Percentiles rank a stretch among this genome's conserved stretches.
Conservation (phyloP, 1,139 yeast genomes). For the Candida anutae region DNA sequence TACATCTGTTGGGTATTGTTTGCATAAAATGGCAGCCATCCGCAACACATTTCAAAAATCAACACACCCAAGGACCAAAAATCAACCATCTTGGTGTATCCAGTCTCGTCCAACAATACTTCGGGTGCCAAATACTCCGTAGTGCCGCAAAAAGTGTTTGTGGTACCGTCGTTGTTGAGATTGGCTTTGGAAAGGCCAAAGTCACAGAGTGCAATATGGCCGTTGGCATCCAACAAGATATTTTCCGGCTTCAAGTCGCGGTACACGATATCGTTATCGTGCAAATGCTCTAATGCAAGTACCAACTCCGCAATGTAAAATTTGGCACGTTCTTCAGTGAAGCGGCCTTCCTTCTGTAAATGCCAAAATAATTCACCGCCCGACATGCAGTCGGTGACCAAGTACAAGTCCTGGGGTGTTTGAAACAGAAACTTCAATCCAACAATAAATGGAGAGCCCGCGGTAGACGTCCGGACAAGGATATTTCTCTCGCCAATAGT, state of each 20-base stretch:
- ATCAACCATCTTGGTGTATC: slow-evolving; percentile 82
- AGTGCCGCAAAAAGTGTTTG: slow-evolving; percentile 96
- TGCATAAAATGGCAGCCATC: slow-evolving; percentile 99
- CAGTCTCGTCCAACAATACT: slow-evolving; percentile 71
- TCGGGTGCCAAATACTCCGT: slow-evolving; percentile 88
- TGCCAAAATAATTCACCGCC: slow-evolving; percentile 99
- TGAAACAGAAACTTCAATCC: slow-evolving; percentile 94
- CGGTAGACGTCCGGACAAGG: slow-evolving; percentile 74
- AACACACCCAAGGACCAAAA: slow-evolving; percentile 80
- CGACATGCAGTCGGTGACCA: slow-evolving; percentile 95
- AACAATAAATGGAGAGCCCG: slow-evolving; percentile 84
- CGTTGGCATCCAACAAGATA: slow-evolving; percentile 87
- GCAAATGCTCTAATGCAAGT: slow-evolving; percentile 84
- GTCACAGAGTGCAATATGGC: slow-evolving; percentile 94
- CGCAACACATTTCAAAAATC: slow-evolving; percentile 89
- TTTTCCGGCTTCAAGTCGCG: slow-evolving; percentile 95
- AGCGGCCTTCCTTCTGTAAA: slow-evolving; percentile 90
- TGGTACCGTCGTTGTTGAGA: slow-evolving; percentile 78
- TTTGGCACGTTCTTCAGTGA: slow-evolving; percentile 86
- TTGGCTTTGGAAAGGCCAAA: slow-evolving; percentile 95
- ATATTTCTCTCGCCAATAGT: slow-evolving; percentile 96
- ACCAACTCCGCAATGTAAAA: slow-evolving; percentile 94
- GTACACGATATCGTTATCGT: slow-evolving; percentile 87
- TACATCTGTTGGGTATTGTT: slow-evolving; percentile 98
- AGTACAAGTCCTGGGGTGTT: slow-evolving; percentile 82